These are phyloP conservation scores for Yamadazyma aaseri DNA, from an alignment of 1,139 yeast species.

Conservation along the genomic window DNA sequence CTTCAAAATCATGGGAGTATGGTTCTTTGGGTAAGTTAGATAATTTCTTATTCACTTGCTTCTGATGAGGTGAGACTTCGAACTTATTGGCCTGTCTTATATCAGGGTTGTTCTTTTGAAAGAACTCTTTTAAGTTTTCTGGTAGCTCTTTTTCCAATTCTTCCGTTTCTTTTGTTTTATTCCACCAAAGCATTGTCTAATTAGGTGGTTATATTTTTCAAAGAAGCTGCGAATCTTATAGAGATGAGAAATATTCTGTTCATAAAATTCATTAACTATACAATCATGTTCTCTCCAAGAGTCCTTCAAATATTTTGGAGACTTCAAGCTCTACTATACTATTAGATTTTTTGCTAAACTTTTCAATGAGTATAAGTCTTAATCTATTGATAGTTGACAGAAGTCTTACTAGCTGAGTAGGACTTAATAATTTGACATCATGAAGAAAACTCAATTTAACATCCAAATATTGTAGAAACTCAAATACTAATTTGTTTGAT, in stretches of 20 bases:
- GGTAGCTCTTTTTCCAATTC: constrained; percentile 32
- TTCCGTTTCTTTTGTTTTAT: constrained; percentile 19
- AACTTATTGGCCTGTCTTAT: constrained; percentile 23
- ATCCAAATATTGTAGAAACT: constrained; percentile 14
- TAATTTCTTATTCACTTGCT: constrained; percentile 29
- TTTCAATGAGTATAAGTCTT: constrained; percentile 28
- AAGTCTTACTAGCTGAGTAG: constrained; percentile 49
- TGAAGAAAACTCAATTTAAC: constrained; percentile 11
- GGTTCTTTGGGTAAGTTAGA: constrained; percentile 11
- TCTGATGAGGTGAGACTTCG: constrained; percentile 28
- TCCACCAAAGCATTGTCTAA: constrained; percentile 18
- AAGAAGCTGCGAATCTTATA: constrained; percentile 1
- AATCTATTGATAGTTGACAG: constrained; percentile 47
- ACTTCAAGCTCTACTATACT: constrained; percentile 24
- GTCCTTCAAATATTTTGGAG: constrained; percentile 40
- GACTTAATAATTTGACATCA: constrained; percentile 20
- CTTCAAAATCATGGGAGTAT: constrained; percentile 30
- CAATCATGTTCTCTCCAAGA: constrained; percentile 22
- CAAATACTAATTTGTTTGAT: constrained; percentile 9
- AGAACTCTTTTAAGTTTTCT: constrained; percentile 33
- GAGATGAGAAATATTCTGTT: background rate
- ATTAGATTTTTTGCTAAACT: constrained; percentile 19
- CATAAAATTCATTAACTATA: background rate
- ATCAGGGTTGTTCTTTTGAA: constrained; percentile 32
- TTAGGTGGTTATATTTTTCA: no score